Evolutionary conservation across 441 rosid species (phyloP), one percentile per base, ranked within the genome.

Genomic region (Mallotus japonicus): DNA sequence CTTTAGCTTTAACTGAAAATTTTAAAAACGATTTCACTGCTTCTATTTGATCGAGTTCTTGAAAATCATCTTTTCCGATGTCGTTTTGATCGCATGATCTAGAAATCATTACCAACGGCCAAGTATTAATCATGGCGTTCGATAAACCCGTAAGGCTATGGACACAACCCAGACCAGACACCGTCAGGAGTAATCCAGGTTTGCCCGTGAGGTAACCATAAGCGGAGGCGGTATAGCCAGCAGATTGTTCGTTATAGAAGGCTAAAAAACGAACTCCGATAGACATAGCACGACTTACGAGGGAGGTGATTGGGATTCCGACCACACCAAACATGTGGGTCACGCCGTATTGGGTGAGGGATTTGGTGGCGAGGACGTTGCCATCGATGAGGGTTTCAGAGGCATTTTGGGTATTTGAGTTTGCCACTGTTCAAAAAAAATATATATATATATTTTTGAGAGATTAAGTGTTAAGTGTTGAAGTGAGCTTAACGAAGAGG

Each of bases 241-340:
- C 99, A 58, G 99, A 91, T 78, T 92, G 99, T 82, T 95, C 99
- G 83, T 95, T 95, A 84, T 92, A 97, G 83, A 91, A 92, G 72
- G 98, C 98, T 69, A 92, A 34, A 88, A 95, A 92, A 62, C 98
- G 94, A 79, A 95, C 79, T 19, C 99, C 99, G 0, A 86, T n/a
- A n/a, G n/a, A n/a, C n/a, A n/a, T n/a, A n/a, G n/a, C n/a, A n/a
- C n/a, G n/a, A n/a, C n/a, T n/a, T n/a, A n/a, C n/a, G n/a, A n/a
- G n/a, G n/a, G n/a, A n/a, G n/a, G n/a, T n/a, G n/a, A n/a, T n/a
- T n/a, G n/a, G n/a, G n/a, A n/a, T n/a, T n/a, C n/a, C n/a, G n/a
- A n/a, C n/a, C n/a, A n/a, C n/a, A n/a, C n/a, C n/a, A n/a, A n/a
- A n/a, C n/a, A 91, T 92, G 79, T 91, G 91, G 61, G 90, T 86